These are phyloP conservation scores for Fusarium acutatum DNA, from an alignment of 2,329 filamentous ascomycete genomes.

Conservation along the genomic window DNA sequence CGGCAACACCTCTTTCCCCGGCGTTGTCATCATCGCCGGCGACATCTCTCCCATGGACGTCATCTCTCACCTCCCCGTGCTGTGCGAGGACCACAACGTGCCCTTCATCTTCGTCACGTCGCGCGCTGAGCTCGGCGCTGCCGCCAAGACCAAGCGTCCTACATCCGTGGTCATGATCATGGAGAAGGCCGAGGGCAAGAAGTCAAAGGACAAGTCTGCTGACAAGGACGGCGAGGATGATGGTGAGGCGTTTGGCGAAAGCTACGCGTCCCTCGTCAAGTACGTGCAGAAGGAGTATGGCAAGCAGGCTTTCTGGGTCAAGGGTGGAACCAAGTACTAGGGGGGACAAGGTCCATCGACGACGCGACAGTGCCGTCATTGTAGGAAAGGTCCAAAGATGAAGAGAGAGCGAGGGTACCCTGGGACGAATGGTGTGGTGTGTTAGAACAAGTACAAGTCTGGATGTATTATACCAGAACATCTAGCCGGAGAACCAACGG, in stretches of 20 bases:
- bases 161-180: constrained; percentile 95
- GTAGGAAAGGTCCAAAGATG: background rate
- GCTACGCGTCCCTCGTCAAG: constrained; percentile 72
- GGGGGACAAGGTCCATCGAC: background rate
- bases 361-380: background rate
- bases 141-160: constrained; percentile 93
- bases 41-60: constrained; percentile 99
- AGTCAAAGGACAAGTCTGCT: constrained; percentile 55
- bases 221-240: constrained; percentile 58
- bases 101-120: constrained; percentile 96
- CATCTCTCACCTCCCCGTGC: constrained; percentile 95
- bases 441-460: constrained; percentile 44
- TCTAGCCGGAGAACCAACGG: constrained; percentile 39
- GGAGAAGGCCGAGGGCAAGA: constrained; percentile 61
- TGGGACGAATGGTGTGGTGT: constrained; percentile 8
- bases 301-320: constrained; percentile 63
- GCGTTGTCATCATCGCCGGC: constrained; percentile 90
- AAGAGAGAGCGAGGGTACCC: constrained; percentile 1
- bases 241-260: constrained; percentile 68
- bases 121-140: constrained; percentile 91
- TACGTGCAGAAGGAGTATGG: constrained; percentile 71
- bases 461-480: constrained; percentile 50
- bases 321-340: constrained; percentile 46
- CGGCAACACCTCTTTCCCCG: constrained; percentile 69
- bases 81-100: constrained; percentile 97